Evolutionary conservation across 192 early-diverging fungal species (phyloP), one percentile per base, ranked within the genome.

Genomic region (Backusella sp.): DNA sequence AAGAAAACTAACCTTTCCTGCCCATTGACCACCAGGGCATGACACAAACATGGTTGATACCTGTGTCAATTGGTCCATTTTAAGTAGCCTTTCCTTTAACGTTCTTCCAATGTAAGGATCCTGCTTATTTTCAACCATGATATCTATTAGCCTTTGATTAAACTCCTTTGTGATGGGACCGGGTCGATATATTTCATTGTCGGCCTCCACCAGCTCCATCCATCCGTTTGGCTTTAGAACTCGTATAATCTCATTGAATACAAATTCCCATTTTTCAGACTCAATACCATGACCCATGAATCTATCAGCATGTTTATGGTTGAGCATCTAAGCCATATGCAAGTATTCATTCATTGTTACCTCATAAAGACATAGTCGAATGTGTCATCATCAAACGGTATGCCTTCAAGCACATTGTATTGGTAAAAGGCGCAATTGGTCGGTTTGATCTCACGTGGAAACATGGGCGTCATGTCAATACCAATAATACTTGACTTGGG

Each of bases 331-430:
- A 39, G 9, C 17, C 17, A 76, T 26, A 28, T 19, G 17, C 36
- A 28, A 21, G 30, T 19, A 4, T 28, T 17, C 42, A 2, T 36
- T 36, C 14, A 21, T 71, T 2, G n/a, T 42, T 81, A 80, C 82
- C 82, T 70, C 82, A 80, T 77, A 74, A 83, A 83, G 2, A 88
- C 81, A 77, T 80, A 86, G 80, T 88, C 87, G 75, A 88, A 88
- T 32, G 77, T 83, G 36, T 75, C 70, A 49, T 86, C 86, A 30
- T 82, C 80, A 46, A 83, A 85, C 12, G 82, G 84, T 53, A 85
- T 70, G 32, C 39, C 46, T 2, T 72, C 32, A 2, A 84, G 12
- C 8, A 78, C 68, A 46, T 83, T 74, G 62, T 46, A 53, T 56
- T 81, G 76, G 53, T 69, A 56, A 44, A 85, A 85, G 26, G 68